phyloP scores from a whole-genome alignment of 805 yeast species.

The Pichia paraexigua region DNA sequence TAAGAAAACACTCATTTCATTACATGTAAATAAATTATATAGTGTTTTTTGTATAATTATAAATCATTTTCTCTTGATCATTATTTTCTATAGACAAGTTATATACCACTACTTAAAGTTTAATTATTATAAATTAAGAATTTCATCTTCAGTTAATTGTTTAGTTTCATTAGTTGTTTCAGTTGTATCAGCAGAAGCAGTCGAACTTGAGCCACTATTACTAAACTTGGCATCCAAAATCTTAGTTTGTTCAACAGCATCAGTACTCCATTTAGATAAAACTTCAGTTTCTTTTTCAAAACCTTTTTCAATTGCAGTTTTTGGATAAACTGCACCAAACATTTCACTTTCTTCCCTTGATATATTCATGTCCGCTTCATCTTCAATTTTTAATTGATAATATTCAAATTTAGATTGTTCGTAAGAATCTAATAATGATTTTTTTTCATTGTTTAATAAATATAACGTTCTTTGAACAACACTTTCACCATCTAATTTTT shows the following conservation, averaged over 20 bases:
- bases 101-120: background rate
- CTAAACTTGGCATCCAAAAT: slow-evolving; percentile 37
- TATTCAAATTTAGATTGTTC: slow-evolving; percentile 84
- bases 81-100: slow-evolving; percentile 9
- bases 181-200: slow-evolving; percentile 15
- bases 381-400: slow-evolving; percentile 75
- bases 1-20: slow-evolving; percentile 8
- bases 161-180: slow-evolving; percentile 18
- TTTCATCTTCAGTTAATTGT: slow-evolving; percentile 18
- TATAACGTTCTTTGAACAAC: slow-evolving; percentile 70
- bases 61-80: background rate
- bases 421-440: slow-evolving; percentile 56
- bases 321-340: slow-evolving; percentile 72
- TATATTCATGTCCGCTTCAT: slow-evolving; percentile 65
- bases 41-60: background rate
- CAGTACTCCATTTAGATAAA: slow-evolving; percentile 64
- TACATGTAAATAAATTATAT: background rate
- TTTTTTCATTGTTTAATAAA: slow-evolving; percentile 33
- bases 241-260: slow-evolving; percentile 60
- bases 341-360: slow-evolving; percentile 76
- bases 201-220: slow-evolving; percentile 23
- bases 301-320: slow-evolving; percentile 58
- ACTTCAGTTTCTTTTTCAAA: slow-evolving; percentile 61
- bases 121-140: slow-evolving; percentile 3
- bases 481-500: slow-evolving; percentile 82